Evolutionary conservation across 345 rosid species (phyloP).

Genomic region (Microthlaspi erraticum): DNA sequence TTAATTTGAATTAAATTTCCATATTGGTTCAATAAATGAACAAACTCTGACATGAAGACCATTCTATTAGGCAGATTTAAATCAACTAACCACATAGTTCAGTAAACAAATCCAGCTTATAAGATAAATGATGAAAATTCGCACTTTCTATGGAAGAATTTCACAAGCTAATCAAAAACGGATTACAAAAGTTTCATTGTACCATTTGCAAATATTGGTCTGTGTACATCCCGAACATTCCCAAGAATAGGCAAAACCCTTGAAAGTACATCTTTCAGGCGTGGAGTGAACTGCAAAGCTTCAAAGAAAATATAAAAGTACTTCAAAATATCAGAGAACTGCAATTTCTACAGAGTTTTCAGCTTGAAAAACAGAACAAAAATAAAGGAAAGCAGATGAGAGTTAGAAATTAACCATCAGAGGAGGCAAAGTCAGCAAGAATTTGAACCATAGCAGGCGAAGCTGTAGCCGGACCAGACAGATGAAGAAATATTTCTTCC

Average conservation of each 20-base stretch:
- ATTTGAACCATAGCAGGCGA: conserved; percentile 95
- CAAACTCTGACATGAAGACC: conserved; percentile 20
- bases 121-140: background rate
- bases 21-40: conserved; percentile 29
- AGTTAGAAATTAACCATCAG: conserved; percentile 74
- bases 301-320: conserved; percentile 52
- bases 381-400: conserved; percentile 17
- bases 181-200: conserved; percentile 37
- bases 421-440: conserved; percentile 94
- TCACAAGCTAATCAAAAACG: background rate
- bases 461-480: conserved; percentile 75
- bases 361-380: conserved; percentile 27
- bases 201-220: conserved; percentile 97
- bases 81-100: conserved; percentile 16
- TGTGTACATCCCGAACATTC: conserved; percentile 81
- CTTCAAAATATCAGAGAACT: conserved; percentile 46
- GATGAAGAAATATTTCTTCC: conserved; percentile 88
- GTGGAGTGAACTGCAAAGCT: conserved; percentile 95
- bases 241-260: conserved; percentile 90
- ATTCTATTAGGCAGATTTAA: conserved; percentile 3
- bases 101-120: background rate
- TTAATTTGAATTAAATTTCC: conserved; percentile 2
- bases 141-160: conserved; percentile 3
- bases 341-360: conserved; percentile 24
- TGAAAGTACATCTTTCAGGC: conserved; percentile 86